These are phyloP conservation scores for Penicillium digitatum DNA, from an alignment of 2,329 filamentous ascomycete species.

Conservation along the genomic window DNA sequence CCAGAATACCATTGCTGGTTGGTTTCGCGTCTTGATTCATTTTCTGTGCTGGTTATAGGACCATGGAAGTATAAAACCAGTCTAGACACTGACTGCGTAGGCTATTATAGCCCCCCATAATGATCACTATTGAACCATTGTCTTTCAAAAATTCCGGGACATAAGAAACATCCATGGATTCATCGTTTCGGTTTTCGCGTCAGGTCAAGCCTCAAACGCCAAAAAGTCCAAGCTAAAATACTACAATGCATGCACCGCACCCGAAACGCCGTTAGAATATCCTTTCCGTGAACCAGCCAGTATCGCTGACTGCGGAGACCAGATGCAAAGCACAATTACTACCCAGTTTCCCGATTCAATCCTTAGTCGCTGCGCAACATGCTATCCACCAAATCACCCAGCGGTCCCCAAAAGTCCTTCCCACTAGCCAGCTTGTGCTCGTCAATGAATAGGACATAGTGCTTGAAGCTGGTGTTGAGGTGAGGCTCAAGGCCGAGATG, in stretches of 20 bases:
- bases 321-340: conserved; percentile 8
- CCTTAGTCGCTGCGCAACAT: conserved; percentile 87
- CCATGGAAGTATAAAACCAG: background rate
- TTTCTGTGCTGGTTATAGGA: background rate
- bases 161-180: conserved; percentile 2
- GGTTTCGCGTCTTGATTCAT: background rate
- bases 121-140: too few relatives aligned
- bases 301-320: conserved; percentile 1
- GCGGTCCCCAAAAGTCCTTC: conserved; percentile 94
- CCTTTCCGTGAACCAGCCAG: conserved; percentile 4
- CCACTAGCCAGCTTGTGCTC: conserved; percentile 90
- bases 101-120: background rate
- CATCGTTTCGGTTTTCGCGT: background rate
- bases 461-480: conserved; percentile 98
- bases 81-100: background rate
- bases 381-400: conserved; percentile 94
- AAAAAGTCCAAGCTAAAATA: conserved; percentile 8
- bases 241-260: conserved; percentile 18
- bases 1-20: background rate
- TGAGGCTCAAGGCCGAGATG: conserved; percentile 94
- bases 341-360: background rate
- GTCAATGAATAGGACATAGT: conserved; percentile 97
- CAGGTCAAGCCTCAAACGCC: conserved; percentile 8
- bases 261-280: conserved; percentile 21
- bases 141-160: too few relatives aligned